These are phyloP conservation scores for Tilletiopsis washingtonensis DNA, from an alignment of 1,284 basidiomycete species.

Conservation along the genomic window DNA sequence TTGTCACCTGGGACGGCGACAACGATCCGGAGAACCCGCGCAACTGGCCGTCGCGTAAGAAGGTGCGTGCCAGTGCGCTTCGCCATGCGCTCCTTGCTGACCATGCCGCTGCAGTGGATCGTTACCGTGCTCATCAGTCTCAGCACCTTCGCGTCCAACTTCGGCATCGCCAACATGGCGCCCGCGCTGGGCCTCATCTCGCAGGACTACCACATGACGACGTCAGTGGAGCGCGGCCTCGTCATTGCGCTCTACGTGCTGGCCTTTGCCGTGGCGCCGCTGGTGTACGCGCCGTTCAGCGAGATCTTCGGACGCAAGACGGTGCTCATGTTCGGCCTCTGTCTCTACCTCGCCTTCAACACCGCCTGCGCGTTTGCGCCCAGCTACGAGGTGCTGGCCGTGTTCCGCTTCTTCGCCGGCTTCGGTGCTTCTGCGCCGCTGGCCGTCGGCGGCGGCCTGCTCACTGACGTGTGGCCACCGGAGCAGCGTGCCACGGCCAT, in stretches of 20 bases:
- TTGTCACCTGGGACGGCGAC: no score
- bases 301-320: constrained; percentile 2
- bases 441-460: constrained; percentile 3
- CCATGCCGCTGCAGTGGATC: no score
- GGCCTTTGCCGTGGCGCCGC: constrained; percentile 3
- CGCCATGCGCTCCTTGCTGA: no score
- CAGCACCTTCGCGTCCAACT: no score
- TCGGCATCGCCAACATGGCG: constrained; percentile 55
- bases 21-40: no score
- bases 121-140: no score
- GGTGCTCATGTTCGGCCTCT: not conserved
- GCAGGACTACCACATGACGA: not conserved
- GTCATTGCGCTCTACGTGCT: constrained; percentile 2
- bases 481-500: constrained; percentile 5
- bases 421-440: constrained; percentile 5
- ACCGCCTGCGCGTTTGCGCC: not conserved
- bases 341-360: constrained; percentile 3
- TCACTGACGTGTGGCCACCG: constrained; percentile 1
- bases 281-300: constrained; percentile 3
- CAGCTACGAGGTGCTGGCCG: not conserved
- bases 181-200: constrained; percentile 4
- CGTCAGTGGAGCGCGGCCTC: not conserved
- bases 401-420: constrained; percentile 6
- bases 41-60: no score
- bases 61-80: no score